phyloP scores from a whole-genome alignment of 345 rosid species.

The Brassica cretica region DNA sequence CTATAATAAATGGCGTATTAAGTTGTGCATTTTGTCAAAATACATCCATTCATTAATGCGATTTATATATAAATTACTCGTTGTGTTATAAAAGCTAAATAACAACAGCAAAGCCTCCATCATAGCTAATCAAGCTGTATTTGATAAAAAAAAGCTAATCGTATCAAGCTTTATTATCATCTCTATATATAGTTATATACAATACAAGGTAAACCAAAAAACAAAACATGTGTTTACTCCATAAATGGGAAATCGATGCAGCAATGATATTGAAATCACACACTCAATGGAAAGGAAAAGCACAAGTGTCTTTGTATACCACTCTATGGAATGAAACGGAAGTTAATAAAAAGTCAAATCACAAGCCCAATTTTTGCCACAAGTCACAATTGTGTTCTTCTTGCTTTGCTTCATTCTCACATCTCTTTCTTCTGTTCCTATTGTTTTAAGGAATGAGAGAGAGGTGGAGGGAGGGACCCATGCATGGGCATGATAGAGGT shows the following conservation, averaged over 20 bases:
- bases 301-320: slow-evolving; percentile 25
- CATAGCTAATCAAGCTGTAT: background rate
- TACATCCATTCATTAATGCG: background rate
- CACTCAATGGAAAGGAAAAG: slow-evolving; percentile 28
- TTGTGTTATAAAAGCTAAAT: background rate
- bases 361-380: slow-evolving; percentile 27
- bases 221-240: slow-evolving; percentile 33
- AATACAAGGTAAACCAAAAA: slow-evolving; percentile 27
- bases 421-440: slow-evolving; percentile 14
- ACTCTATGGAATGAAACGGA: slow-evolving; percentile 25
- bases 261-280: slow-evolving; percentile 37
- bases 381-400: slow-evolving; percentile 33
- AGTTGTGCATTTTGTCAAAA: background rate
- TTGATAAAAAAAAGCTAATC: no score
- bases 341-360: slow-evolving; percentile 27
- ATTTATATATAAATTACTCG: background rate
- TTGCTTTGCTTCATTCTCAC: slow-evolving; percentile 40
- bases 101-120: background rate
- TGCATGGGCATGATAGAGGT: slow-evolving; percentile 42
- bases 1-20: background rate
- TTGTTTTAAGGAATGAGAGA: background rate
- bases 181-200: background rate
- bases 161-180: background rate
- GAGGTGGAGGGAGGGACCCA: slow-evolving; percentile 44
- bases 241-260: slow-evolving; percentile 34